Base-by-base conservation (phyloP, 2,329 filamentous ascomycete species). In the Arthrobotrys sinensis region DNA sequence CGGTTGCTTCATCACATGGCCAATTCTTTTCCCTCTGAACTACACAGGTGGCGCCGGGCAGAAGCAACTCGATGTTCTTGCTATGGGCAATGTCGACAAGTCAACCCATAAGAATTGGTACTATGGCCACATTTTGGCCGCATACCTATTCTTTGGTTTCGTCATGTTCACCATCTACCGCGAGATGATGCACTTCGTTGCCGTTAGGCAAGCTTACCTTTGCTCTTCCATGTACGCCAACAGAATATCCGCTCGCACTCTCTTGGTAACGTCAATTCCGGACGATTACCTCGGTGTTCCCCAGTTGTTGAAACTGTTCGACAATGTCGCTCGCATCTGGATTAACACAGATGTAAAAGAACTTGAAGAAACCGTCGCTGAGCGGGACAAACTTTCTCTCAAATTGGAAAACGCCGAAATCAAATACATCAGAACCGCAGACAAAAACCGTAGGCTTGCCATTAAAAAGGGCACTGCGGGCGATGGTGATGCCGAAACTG, bases 111-210 rank as follows among this genome's bases (percentile, higher is more conserved):
- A 88, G 72, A 89, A 88, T 81, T 90, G 90, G 80, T 91, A 93
- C 84, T 97, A 92, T 84, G 95, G 94, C 0, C 93, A 97, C 83
- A 89, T 89, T n/a, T 88, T 93, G 65, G 86, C 94, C 66, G 90
- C 91, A 0, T 97, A 93, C 90, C 84, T 94, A 62, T 98, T 93
- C 85, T 94, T 92, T 84, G 89, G 89, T 53, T 98, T 98, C 83
- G 88, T 98, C 80, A 91, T 98, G 84, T 96, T 93, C 85, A 91
- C 93, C 82, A 90, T 98, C 80, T 92, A 94, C 70, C 89, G 95
- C 73, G 95, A 98, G 84, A 91, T 90, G 83, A 92, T 98, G 81
- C 97, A 91, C 88, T 97, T 93, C 85, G 92, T 97, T 86, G 97
- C 96, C 82, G 85, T 98, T 64, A 92, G 94, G 80, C 95, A 98